phyloP scores from a whole-genome alignment of 2,329 filamentous ascomycete genomes.

The Beauveria scarabaeidicola region DNA sequence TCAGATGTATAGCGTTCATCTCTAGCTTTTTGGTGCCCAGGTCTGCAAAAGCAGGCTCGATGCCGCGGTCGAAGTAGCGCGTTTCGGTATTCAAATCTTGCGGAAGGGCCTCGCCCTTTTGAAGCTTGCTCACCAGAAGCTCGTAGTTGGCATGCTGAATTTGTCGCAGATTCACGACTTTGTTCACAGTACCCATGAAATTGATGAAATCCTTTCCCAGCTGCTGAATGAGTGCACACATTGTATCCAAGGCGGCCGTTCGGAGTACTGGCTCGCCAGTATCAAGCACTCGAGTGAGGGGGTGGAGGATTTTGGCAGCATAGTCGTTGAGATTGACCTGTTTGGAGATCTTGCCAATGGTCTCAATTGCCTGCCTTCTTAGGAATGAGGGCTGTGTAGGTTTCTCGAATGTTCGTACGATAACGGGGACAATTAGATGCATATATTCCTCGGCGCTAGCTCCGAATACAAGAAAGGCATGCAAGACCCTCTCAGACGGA shows the following conservation, averaged over 20 bases:
- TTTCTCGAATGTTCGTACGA: conserved; percentile 90
- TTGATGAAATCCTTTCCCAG: conserved; percentile 91
- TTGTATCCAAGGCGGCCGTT: conserved; percentile 78
- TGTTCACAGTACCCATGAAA: conserved; percentile 89
- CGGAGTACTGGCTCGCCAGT: conserved; percentile 65
- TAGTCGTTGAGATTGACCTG: conserved; percentile 98
- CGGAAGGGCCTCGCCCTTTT: conserved; percentile 90
- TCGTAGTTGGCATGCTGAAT: conserved; percentile 89
- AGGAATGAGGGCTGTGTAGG: conserved; percentile 70
- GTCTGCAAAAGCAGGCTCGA: conserved; percentile 75
- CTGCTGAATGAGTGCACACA: conserved; percentile 93
- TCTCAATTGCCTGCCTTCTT: conserved; percentile 85
- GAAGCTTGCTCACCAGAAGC: conserved; percentile 81
- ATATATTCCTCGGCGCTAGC: conserved; percentile 97
- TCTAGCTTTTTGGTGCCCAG: conserved; percentile 88
- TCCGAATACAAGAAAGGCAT: conserved; percentile 93
- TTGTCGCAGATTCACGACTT: conserved; percentile 68
- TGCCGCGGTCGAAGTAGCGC: conserved; percentile 65
- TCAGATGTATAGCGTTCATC: conserved; percentile 95
- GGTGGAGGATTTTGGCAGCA: conserved; percentile 92
- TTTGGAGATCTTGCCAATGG: conserved; percentile 84
- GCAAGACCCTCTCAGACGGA: conserved; percentile 82
- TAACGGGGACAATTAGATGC: conserved; percentile 94
- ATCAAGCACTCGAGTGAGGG: conserved; percentile 72
- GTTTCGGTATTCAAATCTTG: conserved; percentile 87